phyloP scores from a whole-genome alignment of 306 rosid genomes.

The Hippophae gyantsensis region DNA sequence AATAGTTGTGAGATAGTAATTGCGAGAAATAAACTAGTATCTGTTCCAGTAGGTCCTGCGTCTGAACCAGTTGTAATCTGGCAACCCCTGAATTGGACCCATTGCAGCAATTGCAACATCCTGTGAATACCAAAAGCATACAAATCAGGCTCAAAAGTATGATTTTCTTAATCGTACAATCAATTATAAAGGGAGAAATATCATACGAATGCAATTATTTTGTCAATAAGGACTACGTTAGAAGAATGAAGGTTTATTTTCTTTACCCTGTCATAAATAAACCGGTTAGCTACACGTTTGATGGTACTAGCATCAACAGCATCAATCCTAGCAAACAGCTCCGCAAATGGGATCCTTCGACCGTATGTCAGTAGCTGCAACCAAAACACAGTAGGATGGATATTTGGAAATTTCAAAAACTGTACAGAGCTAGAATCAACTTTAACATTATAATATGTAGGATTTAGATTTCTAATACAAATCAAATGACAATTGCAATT shows the following conservation, averaged over 20 bases:
- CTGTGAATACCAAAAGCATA: constrained; percentile 29
- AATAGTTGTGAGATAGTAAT: constrained; percentile 18
- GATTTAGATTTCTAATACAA: no score
- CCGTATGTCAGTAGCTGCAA: constrained; percentile 80
- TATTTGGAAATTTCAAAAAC: neutral
- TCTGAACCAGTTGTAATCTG: constrained; percentile 97
- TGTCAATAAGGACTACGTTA: neutral
- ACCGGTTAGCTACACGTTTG: constrained; percentile 87
- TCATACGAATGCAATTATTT: neutral
- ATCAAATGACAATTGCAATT: no score
- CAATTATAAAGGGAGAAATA: neutral
- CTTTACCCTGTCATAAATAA: constrained; percentile 82
- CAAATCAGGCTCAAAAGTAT: neutral
- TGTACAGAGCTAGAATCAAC: neutral
- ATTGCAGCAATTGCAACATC: constrained; percentile 84
- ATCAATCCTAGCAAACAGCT: constrained; percentile 89
- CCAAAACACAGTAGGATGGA: neutral
- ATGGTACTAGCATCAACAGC: constrained; percentile 84
- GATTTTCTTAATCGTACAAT: neutral
- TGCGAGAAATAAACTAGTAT: constrained; percentile 41
- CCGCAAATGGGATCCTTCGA: constrained; percentile 87
- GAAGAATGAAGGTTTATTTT: neutral
- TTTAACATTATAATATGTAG: no score
- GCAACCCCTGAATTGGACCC: constrained; percentile 79
- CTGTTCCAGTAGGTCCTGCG: constrained; percentile 99